Percentiles rank a stretch among this genome's conserved stretches.
phyloP scores from a whole-genome alignment of 768 basidiomycete species.

The Mycena pura region DNA sequence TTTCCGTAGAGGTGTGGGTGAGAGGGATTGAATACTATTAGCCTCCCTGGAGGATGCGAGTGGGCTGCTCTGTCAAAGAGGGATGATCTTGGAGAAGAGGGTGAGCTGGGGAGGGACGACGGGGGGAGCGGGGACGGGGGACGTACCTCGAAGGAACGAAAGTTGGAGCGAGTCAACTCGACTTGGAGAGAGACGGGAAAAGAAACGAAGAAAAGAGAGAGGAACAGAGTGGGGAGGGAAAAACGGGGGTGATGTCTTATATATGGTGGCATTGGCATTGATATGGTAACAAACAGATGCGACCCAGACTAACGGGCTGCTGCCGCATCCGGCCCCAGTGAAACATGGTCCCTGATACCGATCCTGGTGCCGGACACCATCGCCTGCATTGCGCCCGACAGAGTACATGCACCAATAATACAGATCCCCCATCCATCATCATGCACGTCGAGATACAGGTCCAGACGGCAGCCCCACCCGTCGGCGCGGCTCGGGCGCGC shows the following conservation, averaged over 20 bases:
- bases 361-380: no score
- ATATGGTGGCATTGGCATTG: constrained; percentile 20
- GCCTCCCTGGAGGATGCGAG: constrained; percentile 69
- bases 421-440: constrained; percentile 25
- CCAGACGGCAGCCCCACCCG: constrained; percentile 45
- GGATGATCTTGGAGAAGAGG: constrained; percentile 52
- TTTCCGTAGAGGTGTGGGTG: constrained; percentile 54
- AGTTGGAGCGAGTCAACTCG: constrained; percentile 66
- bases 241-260: constrained; percentile 20
- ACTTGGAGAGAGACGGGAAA: constrained; percentile 51
- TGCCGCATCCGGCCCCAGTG: no score
- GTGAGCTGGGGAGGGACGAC: background rate
- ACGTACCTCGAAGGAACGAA: constrained; percentile 62
- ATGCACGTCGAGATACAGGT: constrained; percentile 31
- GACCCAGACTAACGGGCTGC: constrained; percentile 13
- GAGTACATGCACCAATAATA: background rate
- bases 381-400: constrained; percentile 1
- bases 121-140: constrained; percentile 1
- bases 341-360: no score
- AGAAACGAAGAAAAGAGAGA: constrained; percentile 39
- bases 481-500: constrained; percentile 17
- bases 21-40: constrained; percentile 51
- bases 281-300: constrained; percentile 15
- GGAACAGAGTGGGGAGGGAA: constrained; percentile 28
- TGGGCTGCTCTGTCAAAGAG: constrained; percentile 74